Conservation (phyloP, 805 yeast species). For the Myxozyma nipponensis region DNA sequence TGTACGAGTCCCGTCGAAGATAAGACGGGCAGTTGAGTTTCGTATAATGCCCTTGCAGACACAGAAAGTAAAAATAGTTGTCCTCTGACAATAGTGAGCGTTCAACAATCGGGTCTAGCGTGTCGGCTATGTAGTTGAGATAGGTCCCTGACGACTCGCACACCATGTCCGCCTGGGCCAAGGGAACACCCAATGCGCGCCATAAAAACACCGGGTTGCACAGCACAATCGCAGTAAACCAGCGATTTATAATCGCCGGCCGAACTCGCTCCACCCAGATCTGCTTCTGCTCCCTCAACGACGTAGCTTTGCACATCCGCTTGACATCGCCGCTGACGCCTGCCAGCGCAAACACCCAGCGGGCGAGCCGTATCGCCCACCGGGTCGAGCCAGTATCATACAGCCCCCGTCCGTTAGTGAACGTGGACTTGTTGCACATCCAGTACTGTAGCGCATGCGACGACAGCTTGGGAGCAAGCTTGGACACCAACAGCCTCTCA, state of each 20-base stretch:
- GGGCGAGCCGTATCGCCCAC: conserved; percentile 76
- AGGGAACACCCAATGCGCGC: conserved; percentile 89
- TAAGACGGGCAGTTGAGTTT: conserved; percentile 71
- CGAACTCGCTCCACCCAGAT: conserved; percentile 62
- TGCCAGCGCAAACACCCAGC: conserved; percentile 52
- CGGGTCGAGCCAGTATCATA: conserved; percentile 81
- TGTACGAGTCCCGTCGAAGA: conserved; percentile 56
- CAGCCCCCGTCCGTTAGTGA: conserved; percentile 57
- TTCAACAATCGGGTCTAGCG: conserved; percentile 69
- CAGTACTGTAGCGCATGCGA: conserved; percentile 80
- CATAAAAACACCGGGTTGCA: conserved; percentile 84
- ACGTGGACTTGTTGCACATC: conserved; percentile 62
- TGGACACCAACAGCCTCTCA: conserved; percentile 48
- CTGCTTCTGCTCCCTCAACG: conserved; percentile 57
- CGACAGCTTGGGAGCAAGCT: conserved; percentile 66
- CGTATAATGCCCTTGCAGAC: conserved; percentile 58
- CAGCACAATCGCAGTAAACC: conserved; percentile 61
- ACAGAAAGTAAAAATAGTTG: conserved; percentile 73
- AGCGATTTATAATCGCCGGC: conserved; percentile 67
- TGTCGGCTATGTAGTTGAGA: conserved; percentile 66
- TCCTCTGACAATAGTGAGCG: conserved; percentile 63
- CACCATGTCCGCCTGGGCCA: conserved; percentile 78
- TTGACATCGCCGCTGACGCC: conserved; percentile 53
- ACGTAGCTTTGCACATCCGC: conserved; percentile 53
- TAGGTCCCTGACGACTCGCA: conserved; percentile 45